Base-by-base conservation (phyloP, 2,329 filamentous ascomycete species). In the Fusarium sp. region DNA sequence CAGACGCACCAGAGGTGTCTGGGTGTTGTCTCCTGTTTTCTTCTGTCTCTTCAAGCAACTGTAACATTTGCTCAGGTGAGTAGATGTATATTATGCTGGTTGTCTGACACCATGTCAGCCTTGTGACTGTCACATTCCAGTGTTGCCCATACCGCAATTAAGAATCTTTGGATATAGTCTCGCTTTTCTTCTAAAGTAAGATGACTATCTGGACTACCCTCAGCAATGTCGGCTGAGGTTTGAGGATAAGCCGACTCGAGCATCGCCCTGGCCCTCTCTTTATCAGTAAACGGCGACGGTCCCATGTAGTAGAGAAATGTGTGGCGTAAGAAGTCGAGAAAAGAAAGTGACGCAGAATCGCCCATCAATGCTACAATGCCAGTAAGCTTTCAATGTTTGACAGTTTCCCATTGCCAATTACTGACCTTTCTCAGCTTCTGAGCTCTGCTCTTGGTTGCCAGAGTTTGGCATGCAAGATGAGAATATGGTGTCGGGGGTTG, bases 141-240 rank as follows among this genome's bases (percentile, higher is more conserved):
- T 14, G 2, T 14, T 1, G 11, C 0, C 3, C 38, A 20, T 56
- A 56, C 53, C 40, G 53, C 53, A 1, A 56, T 32, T 1, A 56
- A 27, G 17, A 56, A 56, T 7, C 53, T 56, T 1, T 56, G 53
- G 10, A 56, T 56, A 8, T 56, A 56, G 10, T 56, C 53, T 27
- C 53, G 30, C 18, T 56, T 48, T 17, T 56, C 53, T 20, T 56
- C 53, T 18, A 56, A 6, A 0, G 18, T 48, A 3, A 56, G 20
- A 1, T 56, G 40, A 2, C 40, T 27, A 0, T 56, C 40, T 3
- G 53, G 30, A 2, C 40, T 20, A 5, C 17, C 17, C 2, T 56
- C 40, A 1, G 40, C 1, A 7, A 56, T 35, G 1, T 56, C 30
- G 3, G 33, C 20, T 0, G 40, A 35, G 20, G 53, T 12, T 6